Base-by-base conservation (phyloP, 148 eudicot genomes). In the Chenopodium formosanum region DNA sequence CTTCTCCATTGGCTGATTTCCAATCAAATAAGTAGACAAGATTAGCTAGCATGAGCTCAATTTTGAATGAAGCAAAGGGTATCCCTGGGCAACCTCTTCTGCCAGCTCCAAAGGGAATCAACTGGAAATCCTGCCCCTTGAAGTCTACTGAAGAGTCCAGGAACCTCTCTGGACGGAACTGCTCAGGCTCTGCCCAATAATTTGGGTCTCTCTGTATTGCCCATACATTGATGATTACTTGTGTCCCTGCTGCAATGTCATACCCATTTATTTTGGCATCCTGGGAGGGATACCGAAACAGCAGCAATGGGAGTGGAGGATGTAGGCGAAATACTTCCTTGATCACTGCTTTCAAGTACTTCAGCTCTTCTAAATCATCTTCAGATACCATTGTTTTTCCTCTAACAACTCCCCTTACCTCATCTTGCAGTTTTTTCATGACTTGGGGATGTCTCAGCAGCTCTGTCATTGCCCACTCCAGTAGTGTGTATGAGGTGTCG, bases 61-160 rank as follows among this genome's bases (percentile, higher is more conserved):
- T 31, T 48, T 7, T 56, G 11, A 12, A 14, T 16, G 29, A 37
- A 10, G 79, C 86, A 84, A 84, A 88, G 22, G 37, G 16, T 7
- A 78, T 25, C 53, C 87, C 87, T 1, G 89, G 90, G 69, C 89
- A 88, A 4, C 62, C 76, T 53, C 86, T 77, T 78, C 88, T 74
- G 4, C 90, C 89, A 0, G 89, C 76, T 31, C 90, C 89, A 78
- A 88, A 88, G 2, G 88, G 87, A 14, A 86, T 80, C 17, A 84
- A 68, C 2, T 70, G 27, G 63, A 82, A 88, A 58, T 84, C 84
- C 7, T 69, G 65, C 32, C 87, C 87, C 47, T 56, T 75, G 7
- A 70, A 84, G 46, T 84, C 90, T 3, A 84, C 27, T 1, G 56
- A 13, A 9, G 25, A 69, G 29, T 67, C 40, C 67, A 75, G 22